Conservation (phyloP, 202 grass and related monocot species). For the Hordeum pubiflorum region DNA sequence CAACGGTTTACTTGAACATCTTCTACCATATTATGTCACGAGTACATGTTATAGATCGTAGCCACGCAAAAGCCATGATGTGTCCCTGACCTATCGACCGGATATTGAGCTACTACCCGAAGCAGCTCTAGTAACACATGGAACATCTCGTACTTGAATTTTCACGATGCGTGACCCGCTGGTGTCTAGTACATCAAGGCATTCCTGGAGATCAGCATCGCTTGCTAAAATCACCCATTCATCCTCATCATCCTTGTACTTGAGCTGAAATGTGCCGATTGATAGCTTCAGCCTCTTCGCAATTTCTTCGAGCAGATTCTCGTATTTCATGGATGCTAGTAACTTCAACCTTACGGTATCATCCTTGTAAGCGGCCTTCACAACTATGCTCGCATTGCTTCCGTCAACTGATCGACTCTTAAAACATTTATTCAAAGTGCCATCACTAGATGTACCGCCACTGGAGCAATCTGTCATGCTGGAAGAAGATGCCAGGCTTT, state of each 20-base stretch:
- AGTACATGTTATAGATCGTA: background rate
- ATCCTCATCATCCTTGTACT: constrained; percentile 55
- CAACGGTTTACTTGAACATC: background rate
- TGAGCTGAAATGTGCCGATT: constrained; percentile 42
- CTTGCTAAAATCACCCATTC: constrained; percentile 51
- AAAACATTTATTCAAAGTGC: constrained; percentile 15
- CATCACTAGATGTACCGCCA: constrained; percentile 29
- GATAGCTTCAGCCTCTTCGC: constrained; percentile 45
- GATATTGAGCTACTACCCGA: constrained; percentile 27
- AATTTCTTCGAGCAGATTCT: constrained; percentile 41
- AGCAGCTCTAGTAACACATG: constrained; percentile 24
- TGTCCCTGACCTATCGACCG: background rate
- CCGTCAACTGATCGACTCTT: background rate
- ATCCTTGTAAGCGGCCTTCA: constrained; percentile 59
- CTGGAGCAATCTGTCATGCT: constrained; percentile 35
- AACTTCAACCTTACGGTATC: constrained; percentile 46
- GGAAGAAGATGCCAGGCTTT: constrained; percentile 26
- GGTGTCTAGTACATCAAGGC: constrained; percentile 39
- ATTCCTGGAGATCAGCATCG: constrained; percentile 51
- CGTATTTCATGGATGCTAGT: constrained; percentile 22
- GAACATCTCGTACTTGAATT: constrained; percentile 45
- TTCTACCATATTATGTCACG: background rate
- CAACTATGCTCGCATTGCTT: background rate
- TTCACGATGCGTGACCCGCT: constrained; percentile 5
- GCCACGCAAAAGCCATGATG: background rate